Evolutionary conservation across 2,329 filamentous ascomycete genomes (phyloP).

Genomic region (Sporothrix globosa): DNA sequence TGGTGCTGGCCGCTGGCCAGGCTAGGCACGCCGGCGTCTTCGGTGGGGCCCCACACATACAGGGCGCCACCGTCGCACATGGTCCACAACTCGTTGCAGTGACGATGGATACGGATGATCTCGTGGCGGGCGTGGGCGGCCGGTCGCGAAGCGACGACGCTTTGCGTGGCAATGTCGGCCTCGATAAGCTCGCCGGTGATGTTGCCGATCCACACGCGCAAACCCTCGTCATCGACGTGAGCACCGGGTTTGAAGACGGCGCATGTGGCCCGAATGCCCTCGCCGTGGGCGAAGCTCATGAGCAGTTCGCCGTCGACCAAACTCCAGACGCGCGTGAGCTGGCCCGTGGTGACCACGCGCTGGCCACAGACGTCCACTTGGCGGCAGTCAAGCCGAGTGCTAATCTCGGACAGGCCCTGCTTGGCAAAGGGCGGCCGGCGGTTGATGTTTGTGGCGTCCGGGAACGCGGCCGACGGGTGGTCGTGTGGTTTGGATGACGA

Average conservation of each 20-base stretch:
- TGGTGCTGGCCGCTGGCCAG: slow-evolving; percentile 71
- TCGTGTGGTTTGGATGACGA: slow-evolving; percentile 8
- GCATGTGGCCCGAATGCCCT: slow-evolving; percentile 79
- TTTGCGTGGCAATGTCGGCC: slow-evolving; percentile 76
- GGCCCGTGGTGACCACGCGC: slow-evolving; percentile 82
- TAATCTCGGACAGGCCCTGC: slow-evolving; percentile 73
- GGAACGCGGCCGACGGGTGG: slow-evolving; percentile 58
- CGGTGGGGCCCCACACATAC: slow-evolving; percentile 81
- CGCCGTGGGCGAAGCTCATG: slow-evolving; percentile 80
- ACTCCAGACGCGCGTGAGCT: slow-evolving; percentile 87
- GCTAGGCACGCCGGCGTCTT: slow-evolving; percentile 66
- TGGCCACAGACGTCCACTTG: slow-evolving; percentile 87
- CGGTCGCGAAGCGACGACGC: slow-evolving; percentile 67
- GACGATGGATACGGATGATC: slow-evolving; percentile 81
- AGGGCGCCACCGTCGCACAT: slow-evolving; percentile 87
- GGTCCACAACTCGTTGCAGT: slow-evolving; percentile 90
- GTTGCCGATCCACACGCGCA: slow-evolving; percentile 84
- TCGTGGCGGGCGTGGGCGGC: slow-evolving; percentile 77
- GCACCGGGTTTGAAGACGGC: slow-evolving; percentile 82
- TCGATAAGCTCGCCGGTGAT: slow-evolving; percentile 87
- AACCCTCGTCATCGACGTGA: slow-evolving; percentile 78
- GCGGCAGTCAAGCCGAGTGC: slow-evolving; percentile 83
- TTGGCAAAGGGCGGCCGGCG: slow-evolving; percentile 77
- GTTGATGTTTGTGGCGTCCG: slow-evolving; percentile 82
- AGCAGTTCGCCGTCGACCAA: slow-evolving; percentile 78